These are phyloP conservation scores for Uronychia setigera DNA, from an alignment of 73 alveolate species.

Conservation along the genomic window DNA sequence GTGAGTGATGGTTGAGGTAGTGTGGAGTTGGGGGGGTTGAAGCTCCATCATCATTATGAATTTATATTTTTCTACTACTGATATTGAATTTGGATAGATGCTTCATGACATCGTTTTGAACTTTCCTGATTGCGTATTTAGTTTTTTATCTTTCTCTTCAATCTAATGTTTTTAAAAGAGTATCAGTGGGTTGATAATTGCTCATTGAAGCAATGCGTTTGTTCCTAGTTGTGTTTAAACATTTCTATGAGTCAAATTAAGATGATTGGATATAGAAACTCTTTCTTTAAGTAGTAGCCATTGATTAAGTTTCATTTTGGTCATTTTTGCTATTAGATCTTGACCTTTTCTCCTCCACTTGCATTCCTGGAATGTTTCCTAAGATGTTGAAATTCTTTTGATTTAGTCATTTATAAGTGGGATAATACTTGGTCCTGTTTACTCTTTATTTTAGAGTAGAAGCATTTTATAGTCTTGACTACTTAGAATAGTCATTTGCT, in stretches of 20 bases:
- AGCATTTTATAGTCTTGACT: not conserved
- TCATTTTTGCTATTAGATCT: not conserved
- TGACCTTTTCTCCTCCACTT: not conserved
- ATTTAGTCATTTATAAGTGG: not conserved
- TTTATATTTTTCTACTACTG: not conserved
- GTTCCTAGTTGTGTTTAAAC: not conserved
- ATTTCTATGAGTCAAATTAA: not conserved
- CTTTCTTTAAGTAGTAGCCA: not conserved
- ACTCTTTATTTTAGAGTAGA: not conserved
- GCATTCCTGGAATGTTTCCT: not conserved
- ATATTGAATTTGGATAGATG: not conserved
- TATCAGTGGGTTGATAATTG: not conserved
- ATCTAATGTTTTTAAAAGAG: not conserved
- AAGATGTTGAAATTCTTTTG: not conserved
- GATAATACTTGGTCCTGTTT: not conserved
- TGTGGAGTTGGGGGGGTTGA: not conserved
- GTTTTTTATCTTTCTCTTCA: not conserved
- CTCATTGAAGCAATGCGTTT: not conserved
- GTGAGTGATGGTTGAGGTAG: too few species aligned
- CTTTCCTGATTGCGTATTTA: not conserved
- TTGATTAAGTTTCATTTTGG: not conserved
- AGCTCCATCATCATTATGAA: not conserved
- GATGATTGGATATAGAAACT: not conserved
- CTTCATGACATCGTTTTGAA: not conserved
- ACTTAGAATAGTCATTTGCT: not conserved